These are phyloP conservation scores for Diaporthe aspalathi DNA, from an alignment of 2,329 filamentous ascomycete genomes.

Conservation along the genomic window DNA sequence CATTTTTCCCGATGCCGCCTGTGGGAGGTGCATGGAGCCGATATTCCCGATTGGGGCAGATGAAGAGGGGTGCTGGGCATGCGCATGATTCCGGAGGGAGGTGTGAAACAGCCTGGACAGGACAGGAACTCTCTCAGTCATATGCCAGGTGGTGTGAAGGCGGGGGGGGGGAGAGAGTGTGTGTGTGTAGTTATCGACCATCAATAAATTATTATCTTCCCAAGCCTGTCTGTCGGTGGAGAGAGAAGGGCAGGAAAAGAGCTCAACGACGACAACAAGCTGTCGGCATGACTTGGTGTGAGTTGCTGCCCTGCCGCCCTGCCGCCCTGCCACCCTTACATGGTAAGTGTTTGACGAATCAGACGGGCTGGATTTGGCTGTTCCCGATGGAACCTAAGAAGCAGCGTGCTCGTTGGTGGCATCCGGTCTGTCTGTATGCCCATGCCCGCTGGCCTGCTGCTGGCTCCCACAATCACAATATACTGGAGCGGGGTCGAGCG, in stretches of 20 bases:
- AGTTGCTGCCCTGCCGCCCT: too few relatives aligned
- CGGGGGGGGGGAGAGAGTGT: neutral
- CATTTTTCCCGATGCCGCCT: neutral
- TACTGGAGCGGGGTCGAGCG: too few relatives aligned
- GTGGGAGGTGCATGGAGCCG: neutral
- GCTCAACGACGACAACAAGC: neutral
- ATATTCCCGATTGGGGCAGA: neutral
- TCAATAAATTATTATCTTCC: too few relatives aligned
- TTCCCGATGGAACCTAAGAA: constrained; percentile 3
- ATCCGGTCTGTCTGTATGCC: neutral
- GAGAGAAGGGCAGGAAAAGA: neutral
- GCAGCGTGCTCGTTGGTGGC: neutral
- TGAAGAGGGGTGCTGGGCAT: neutral
- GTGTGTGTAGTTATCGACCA: too few relatives aligned
- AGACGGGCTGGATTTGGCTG: constrained; percentile 15
- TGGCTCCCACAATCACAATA: too few relatives aligned
- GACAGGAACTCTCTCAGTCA: neutral
- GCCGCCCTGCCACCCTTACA: too few relatives aligned
- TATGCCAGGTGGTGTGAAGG: constrained; percentile 16
- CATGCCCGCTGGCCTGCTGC: too few relatives aligned
- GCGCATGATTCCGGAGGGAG: neutral
- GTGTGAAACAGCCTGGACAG: constrained; percentile 10
- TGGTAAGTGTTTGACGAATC: constrained; percentile 19
- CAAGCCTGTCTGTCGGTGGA: neutral
- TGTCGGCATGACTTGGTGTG: neutral